Conservation (phyloP, 208 protist genomes). For the Lotmaria passim region DNA sequence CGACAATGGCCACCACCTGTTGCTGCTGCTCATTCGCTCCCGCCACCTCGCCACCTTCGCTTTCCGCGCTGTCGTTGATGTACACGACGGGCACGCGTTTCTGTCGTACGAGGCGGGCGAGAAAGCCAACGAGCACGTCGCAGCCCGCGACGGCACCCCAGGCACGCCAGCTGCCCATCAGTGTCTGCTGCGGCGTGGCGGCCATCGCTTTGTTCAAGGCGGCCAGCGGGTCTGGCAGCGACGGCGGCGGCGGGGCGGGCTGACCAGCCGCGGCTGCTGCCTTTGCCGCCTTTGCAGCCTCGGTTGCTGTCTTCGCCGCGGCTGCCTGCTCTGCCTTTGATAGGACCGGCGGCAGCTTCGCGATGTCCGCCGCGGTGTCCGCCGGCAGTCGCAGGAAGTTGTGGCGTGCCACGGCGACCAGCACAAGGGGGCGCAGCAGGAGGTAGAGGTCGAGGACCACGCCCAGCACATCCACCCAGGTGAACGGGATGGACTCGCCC, state of each 20-base stretch:
- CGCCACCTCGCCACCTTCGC: conserved; percentile 17
- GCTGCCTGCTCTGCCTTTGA: conserved; percentile 17
- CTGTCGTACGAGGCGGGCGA: conserved; percentile 60
- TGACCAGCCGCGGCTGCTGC: neutral
- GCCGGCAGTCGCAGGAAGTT: conserved; percentile 41
- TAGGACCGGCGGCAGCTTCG: conserved; percentile 20
- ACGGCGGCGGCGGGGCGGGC: conserved; percentile 4
- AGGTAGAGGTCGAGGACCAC: conserved; percentile 70
- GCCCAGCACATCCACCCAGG: conserved; percentile 71
- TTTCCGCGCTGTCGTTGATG: conserved; percentile 43
- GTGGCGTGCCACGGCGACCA: conserved; percentile 55
- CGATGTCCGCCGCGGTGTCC: conserved; percentile 29
- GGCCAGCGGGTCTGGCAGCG: conserved; percentile 20
- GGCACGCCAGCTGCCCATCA: conserved; percentile 60
- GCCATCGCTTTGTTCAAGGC: conserved; percentile 36
- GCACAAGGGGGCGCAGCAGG: conserved; percentile 70
- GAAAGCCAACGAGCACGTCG: conserved; percentile 56
- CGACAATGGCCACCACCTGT: no score
- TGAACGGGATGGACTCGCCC: conserved; percentile 55
- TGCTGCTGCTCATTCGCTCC: no score
- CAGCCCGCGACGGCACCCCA: conserved; percentile 57
- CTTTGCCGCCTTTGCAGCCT: conserved; percentile 19
- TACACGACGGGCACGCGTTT: conserved; percentile 79
- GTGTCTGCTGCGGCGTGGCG: conserved; percentile 35
- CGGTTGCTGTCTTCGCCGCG: conserved; percentile 21